A percentile compares a stretch with the other conserved stretches of the same genome.
These are phyloP conservation scores for Citrullus amarus DNA, from an alignment of 306 rosid species.

Conservation along the genomic window DNA sequence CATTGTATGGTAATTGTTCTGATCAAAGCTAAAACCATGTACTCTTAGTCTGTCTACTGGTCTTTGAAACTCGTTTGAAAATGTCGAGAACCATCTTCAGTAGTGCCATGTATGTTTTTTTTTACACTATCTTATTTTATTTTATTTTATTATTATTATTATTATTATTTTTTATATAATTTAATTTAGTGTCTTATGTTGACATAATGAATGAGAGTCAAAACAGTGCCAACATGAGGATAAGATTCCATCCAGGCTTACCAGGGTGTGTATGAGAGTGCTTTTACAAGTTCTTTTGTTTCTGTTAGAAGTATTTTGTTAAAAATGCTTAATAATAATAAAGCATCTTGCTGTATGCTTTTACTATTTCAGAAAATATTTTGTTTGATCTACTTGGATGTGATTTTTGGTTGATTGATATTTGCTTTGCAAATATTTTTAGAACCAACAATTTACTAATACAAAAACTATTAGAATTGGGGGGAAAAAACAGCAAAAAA, in stretches of 20 bases:
- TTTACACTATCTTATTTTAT: not conserved
- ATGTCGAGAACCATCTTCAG: not conserved
- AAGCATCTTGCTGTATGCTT: too few species aligned
- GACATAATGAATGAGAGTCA: not conserved
- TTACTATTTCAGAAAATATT: not conserved
- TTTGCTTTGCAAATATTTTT: not conserved
- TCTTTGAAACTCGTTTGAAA: conserved; percentile 1
- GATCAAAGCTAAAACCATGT: not conserved
- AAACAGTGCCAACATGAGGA: not conserved
- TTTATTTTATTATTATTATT: too few species aligned
- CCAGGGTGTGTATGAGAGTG: not conserved
- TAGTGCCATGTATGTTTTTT: not conserved
- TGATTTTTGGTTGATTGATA: not conserved
- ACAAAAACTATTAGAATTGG: not conserved
- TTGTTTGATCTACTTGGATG: not conserved
- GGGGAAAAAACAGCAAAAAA: too few species aligned
- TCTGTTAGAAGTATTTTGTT: not conserved
- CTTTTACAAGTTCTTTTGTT: not conserved
- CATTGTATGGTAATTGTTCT: conserved; percentile 69
- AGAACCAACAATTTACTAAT: not conserved
- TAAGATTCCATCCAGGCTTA: not conserved
- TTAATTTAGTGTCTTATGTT: not conserved
- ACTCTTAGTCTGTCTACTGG: not conserved
- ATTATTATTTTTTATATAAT: not conserved
- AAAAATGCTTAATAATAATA: too few species aligned